Conservation (phyloP, 108 stramenopile genomes). For the Cylindrotheca closterium region DNA sequence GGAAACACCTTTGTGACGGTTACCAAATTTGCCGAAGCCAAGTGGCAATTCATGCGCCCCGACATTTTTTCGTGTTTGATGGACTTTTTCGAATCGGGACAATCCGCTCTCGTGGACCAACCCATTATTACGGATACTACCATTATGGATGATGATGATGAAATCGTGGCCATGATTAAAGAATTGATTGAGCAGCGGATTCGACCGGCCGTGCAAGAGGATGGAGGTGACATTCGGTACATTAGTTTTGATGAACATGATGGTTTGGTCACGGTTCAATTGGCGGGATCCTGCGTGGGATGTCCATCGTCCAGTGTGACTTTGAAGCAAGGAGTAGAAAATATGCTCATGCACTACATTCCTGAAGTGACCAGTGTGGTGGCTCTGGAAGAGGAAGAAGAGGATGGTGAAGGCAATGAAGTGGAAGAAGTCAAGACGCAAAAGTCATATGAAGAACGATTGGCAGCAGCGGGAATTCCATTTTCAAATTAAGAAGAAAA, state of each 20-base stretch:
- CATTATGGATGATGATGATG: conserved; percentile 93
- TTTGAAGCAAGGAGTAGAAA: conserved; percentile 98
- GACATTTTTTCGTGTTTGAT: conserved; percentile 88
- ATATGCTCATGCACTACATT: conserved; percentile 99
- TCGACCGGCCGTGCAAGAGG: conserved; percentile 98
- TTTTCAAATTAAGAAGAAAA: conserved; percentile 73
- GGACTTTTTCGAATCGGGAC: conserved; percentile 87
- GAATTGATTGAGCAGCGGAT: conserved; percentile 96
- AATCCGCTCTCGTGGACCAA: conserved; percentile 58
- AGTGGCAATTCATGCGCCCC: conserved; percentile 88
- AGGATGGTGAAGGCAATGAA: conserved; percentile 19
- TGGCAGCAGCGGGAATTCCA: conserved; percentile 88
- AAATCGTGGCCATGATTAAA: conserved; percentile 99
- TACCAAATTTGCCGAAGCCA: conserved; percentile 85
- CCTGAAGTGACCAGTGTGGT: conserved; percentile 93
- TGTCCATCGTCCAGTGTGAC: conserved; percentile 95
- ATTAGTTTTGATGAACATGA: conserved; percentile 84
- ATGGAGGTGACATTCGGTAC: conserved; percentile 98
- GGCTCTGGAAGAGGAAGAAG: conserved; percentile 78
- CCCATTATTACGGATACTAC: conserved; percentile 90
- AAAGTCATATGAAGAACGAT: conserved; percentile 81
- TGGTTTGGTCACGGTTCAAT: conserved; percentile 77
- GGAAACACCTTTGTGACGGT: conserved; percentile 95
- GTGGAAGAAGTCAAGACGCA: conserved; percentile 40
- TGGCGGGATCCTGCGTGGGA: conserved; percentile 94